These are phyloP conservation scores for Blastomyces emzantsi DNA, from an alignment of 2,329 filamentous ascomycete genomes.

Conservation along the genomic window DNA sequence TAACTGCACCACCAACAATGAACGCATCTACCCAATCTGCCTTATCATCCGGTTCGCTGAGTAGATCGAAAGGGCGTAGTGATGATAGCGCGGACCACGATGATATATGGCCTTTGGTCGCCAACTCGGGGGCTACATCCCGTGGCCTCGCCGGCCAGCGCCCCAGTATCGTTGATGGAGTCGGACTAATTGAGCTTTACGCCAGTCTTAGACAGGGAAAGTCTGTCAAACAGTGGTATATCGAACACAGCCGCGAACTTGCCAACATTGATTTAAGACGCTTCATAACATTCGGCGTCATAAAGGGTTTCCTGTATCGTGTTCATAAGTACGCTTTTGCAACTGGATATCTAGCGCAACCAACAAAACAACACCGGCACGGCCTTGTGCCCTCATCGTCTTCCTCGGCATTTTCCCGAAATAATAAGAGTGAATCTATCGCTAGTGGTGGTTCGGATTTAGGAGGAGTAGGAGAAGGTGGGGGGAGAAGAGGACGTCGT, in stretches of 20 bases:
- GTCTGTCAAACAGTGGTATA: constrained; percentile 79
- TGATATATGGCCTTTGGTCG: constrained; percentile 38
- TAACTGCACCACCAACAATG: constrained; percentile 19
- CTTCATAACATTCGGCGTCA: constrained; percentile 89
- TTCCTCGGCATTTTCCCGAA: constrained; percentile 13
- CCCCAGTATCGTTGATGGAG: constrained; percentile 32
- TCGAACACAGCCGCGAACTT: constrained; percentile 62
- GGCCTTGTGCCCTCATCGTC: background rate
- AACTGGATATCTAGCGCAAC: constrained; percentile 26
- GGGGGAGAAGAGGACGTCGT: background rate
- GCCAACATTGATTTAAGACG: constrained; percentile 76
- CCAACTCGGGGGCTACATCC: constrained; percentile 22
- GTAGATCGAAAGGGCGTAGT: constrained; percentile 5
- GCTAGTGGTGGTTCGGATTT: constrained; percentile 8
- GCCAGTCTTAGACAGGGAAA: constrained; percentile 73
- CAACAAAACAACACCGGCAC: constrained; percentile 7
- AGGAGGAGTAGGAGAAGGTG: background rate
- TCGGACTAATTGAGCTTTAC: constrained; percentile 68
- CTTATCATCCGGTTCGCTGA: constrained; percentile 2
- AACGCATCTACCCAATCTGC: constrained; percentile 9
- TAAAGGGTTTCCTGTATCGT: constrained; percentile 88
- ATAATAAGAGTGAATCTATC: constrained; percentile 9
- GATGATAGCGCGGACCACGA: constrained; percentile 25
- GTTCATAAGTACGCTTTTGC: constrained; percentile 80
- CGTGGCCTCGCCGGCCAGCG: constrained; percentile 15